Percentiles rank a stretch among this genome's conserved stretches.
phyloP scores from a whole-genome alignment of 2,329 filamentous ascomycete genomes.

The Pyricularia sp. region DNA sequence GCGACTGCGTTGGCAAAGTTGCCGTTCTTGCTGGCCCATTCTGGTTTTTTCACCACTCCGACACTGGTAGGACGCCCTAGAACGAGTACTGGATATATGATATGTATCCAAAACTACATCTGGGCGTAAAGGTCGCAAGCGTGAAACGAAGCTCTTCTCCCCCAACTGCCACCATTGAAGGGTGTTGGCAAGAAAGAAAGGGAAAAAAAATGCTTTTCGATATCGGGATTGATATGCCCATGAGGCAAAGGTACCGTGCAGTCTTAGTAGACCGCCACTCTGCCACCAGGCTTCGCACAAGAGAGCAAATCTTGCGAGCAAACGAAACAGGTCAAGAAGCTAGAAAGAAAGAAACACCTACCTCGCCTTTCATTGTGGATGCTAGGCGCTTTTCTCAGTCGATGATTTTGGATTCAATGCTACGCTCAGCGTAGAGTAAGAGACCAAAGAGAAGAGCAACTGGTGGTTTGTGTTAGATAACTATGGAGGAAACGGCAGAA shows the following conservation, averaged over 20 bases:
- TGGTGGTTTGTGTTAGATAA: not conserved
- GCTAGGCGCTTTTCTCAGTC: not conserved
- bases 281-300: not conserved
- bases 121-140: not conserved
- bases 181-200: not conserved
- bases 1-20: not conserved
- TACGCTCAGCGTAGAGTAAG: not conserved
- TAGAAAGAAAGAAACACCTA: conserved; percentile 19
- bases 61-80: not conserved
- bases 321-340: not conserved
- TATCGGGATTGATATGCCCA: not conserved
- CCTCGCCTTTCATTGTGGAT: conserved; percentile 44
- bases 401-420: not conserved
- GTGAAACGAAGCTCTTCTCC: not conserved
- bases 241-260: not conserved
- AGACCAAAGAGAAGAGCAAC: not conserved
- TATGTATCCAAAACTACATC: not conserved
- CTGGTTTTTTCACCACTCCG: not conserved
- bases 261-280: not conserved
- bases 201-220: not conserved
- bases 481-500: not conserved
- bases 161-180: not conserved
- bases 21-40: not conserved
- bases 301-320: not conserved
- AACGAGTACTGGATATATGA: not conserved